phyloP scores from a whole-genome alignment of 2,329 filamentous ascomycete species.

The Fusarium sp. region DNA sequence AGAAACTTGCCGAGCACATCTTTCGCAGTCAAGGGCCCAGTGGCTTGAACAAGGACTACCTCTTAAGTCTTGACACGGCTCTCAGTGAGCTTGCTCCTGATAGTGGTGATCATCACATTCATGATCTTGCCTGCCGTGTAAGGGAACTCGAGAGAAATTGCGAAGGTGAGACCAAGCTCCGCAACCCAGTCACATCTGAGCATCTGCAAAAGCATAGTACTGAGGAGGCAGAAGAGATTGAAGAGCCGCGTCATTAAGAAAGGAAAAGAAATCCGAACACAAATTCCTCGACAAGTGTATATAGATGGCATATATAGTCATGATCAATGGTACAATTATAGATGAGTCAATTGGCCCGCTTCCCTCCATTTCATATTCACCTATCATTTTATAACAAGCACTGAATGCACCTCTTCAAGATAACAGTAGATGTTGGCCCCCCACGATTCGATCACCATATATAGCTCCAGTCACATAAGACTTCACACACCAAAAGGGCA shows the following conservation, averaged over 20 bases:
- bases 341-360: slow-evolving; percentile 3
- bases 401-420: too few relatives aligned
- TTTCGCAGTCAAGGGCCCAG: slow-evolving; percentile 81
- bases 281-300: not conserved
- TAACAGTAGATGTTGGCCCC: not conserved
- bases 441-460: not conserved
- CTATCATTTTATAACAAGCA: not conserved
- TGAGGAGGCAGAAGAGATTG: slow-evolving; percentile 47
- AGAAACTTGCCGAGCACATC: slow-evolving; percentile 84
- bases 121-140: slow-evolving; percentile 80
- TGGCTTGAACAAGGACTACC: slow-evolving; percentile 89
- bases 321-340: not conserved
- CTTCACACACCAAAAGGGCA: not conserved
- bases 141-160: slow-evolving; percentile 62
- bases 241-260: slow-evolving; percentile 28
- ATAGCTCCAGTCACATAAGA: not conserved
- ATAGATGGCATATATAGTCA: not conserved
- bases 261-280: not conserved
- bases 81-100: slow-evolving; percentile 78
- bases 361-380: not conserved
- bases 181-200: slow-evolving; percentile 19
- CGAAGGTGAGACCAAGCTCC: slow-evolving; percentile 14
- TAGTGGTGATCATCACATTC: slow-evolving; percentile 85
- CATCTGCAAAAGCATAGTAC: slow-evolving; percentile 40
- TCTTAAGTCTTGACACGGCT: slow-evolving; percentile 81